Percentiles rank a stretch among this genome's conserved stretches.
phyloP scores from a whole-genome alignment of 805 yeast species.

The Sungouiozyma ichnusensis region DNA sequence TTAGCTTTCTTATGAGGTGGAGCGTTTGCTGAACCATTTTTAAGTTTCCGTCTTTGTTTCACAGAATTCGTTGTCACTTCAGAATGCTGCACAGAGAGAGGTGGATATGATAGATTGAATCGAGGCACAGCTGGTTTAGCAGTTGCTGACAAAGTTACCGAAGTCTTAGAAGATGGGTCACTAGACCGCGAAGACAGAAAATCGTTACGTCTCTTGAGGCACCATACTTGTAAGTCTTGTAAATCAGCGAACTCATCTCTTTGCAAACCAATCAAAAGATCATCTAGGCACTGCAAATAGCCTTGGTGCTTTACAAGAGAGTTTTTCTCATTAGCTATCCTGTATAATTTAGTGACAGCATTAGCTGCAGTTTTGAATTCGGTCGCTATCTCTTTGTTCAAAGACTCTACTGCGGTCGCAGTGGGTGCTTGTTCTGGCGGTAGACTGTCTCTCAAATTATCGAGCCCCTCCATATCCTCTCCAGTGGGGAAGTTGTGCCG shows the following conservation, averaged over 20 bases:
- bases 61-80: not conserved
- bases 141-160: not conserved
- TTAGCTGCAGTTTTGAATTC: slow-evolving; percentile 67
- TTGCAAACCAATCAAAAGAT: slow-evolving; percentile 34
- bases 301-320: slow-evolving; percentile 45
- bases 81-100: not conserved
- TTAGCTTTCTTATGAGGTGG: not conserved
- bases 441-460: slow-evolving; percentile 16
- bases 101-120: not conserved
- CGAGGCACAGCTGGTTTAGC: not conserved
- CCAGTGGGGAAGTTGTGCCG: no score
- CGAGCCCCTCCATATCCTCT: slow-evolving; percentile 22
- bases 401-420: slow-evolving; percentile 18
- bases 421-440: slow-evolving; percentile 27
- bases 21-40: not conserved
- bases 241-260: slow-evolving; percentile 6
- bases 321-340: slow-evolving; percentile 46
- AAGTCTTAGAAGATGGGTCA: no score
- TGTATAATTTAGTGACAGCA: slow-evolving; percentile 57
- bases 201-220: slow-evolving; percentile 9
- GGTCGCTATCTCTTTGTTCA: slow-evolving; percentile 44
- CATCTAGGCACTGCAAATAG: slow-evolving; percentile 53
- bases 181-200: not conserved
- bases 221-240: slow-evolving; percentile 19
- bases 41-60: not conserved